phyloP scores from a whole-genome alignment of 441 rosid species.

The Theobroma grandiflorum region DNA sequence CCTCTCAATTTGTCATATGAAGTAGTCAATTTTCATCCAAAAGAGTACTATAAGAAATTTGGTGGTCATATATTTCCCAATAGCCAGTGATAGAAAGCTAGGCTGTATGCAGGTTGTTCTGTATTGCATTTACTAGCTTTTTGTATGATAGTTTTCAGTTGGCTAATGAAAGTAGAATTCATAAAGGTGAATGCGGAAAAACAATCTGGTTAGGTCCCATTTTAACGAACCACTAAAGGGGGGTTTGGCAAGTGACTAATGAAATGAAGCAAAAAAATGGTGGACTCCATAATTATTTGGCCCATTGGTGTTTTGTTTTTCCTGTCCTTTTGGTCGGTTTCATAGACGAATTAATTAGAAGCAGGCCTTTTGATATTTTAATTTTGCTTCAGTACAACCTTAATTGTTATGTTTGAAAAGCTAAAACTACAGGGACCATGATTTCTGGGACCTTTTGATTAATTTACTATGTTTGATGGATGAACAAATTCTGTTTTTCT shows the following conservation, averaged over 20 bases:
- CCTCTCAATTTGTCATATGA: no score
- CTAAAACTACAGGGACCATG: neutral
- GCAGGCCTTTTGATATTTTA: neutral
- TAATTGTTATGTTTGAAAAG: neutral
- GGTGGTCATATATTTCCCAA: neutral
- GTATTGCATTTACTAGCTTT: neutral
- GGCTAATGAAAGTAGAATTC: neutral
- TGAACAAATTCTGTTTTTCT: neutral
- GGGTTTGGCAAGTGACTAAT: neutral
- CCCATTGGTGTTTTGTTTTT: neutral
- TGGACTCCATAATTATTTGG: neutral
- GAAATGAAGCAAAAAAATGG: neutral
- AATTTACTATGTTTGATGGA: neutral
- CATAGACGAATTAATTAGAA: neutral
- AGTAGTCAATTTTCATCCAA: no score
- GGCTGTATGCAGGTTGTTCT: neutral
- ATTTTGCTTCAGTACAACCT: neutral
- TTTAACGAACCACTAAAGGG: neutral
- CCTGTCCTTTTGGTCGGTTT: neutral
- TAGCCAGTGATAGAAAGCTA: no score
- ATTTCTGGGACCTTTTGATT: slow-evolving; percentile 9
- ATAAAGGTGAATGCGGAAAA: slow-evolving; percentile 17
- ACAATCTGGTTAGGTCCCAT: neutral
- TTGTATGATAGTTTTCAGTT: neutral
- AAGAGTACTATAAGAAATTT: neutral